These are phyloP conservation scores for Clathrospora elynae DNA, from an alignment of 2,329 filamentous ascomycete genomes.

Conservation along the genomic window DNA sequence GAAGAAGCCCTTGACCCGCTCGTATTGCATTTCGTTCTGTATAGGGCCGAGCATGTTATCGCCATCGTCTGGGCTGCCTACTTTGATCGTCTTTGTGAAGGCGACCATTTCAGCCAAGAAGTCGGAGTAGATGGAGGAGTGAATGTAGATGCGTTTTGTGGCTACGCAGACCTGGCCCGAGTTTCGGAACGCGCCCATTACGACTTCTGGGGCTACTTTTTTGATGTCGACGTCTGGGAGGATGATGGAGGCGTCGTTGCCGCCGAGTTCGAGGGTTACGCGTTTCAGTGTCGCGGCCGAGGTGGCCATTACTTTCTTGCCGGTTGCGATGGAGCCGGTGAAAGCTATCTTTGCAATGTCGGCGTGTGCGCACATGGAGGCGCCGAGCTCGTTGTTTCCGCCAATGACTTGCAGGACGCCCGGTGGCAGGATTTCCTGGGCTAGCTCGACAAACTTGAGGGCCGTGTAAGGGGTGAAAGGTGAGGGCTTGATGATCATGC, in stretches of 20 bases:
- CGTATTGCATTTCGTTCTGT: slow-evolving; percentile 69
- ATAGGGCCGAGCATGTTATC: slow-evolving; percentile 63
- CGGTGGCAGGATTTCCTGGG: slow-evolving; percentile 62
- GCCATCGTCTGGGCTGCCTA: slow-evolving; percentile 49
- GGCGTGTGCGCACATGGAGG: slow-evolving; percentile 63
- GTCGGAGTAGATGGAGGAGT: slow-evolving; percentile 47
- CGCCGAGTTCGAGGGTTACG: slow-evolving; percentile 65
- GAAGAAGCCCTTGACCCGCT: slow-evolving; percentile 63
- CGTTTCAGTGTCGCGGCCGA: slow-evolving; percentile 64
- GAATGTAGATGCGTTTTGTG: slow-evolving; percentile 47
- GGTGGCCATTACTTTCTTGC: slow-evolving; percentile 65
- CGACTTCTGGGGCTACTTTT: slow-evolving; percentile 56
- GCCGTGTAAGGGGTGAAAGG: slow-evolving; percentile 62
- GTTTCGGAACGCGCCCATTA: slow-evolving; percentile 61
- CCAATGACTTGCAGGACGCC: slow-evolving; percentile 67
- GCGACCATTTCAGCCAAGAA: slow-evolving; percentile 51
- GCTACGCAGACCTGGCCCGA: slow-evolving; percentile 57
- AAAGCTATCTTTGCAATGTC: slow-evolving; percentile 67
- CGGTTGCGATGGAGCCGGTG: slow-evolving; percentile 65
- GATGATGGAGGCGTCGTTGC: slow-evolving; percentile 66
- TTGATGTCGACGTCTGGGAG: slow-evolving; percentile 63
- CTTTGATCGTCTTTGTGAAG: slow-evolving; percentile 52
- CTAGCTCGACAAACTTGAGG: slow-evolving; percentile 66
- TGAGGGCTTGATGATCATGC: slow-evolving; percentile 63
- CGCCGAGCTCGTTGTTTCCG: slow-evolving; percentile 65